Base-by-base conservation (phyloP, 768 basidiomycete genomes). In the Lactarius akahatsu region DNA sequence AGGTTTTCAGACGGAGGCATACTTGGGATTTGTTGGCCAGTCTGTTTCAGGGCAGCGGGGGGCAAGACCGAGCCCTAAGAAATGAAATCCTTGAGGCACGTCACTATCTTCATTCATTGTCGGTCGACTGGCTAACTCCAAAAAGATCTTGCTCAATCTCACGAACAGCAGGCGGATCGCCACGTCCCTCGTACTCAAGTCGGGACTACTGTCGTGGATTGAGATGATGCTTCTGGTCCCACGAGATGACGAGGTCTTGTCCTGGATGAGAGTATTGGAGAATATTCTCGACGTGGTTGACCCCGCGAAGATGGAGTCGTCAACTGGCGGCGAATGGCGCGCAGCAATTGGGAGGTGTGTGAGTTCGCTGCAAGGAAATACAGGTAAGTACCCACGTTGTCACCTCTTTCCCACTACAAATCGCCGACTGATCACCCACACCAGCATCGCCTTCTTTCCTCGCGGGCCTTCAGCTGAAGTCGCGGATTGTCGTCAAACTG, bases 11-110 rank as follows among this genome's bases (percentile, higher is more conserved):
- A 71, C 81, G 92, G 55, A 78, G 95, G 32, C 91, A 94, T 72
- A 93, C 92, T 0, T 96, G 93, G 91, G 92, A 94, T 68, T 78
- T 96, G 34, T 76, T 96, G 2, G 89, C 93, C 1, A 92, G 90
- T 65, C 74, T 95, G 59, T 94, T 88, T 76, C 89, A 92, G 69
- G 86, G 86, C 65, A 86, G 86, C 66, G 85, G 85, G 0, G 74
- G 78, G 54, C 76, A 77, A 3, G 91, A 94, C 63, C 66, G 72
- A 0, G 60, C 78, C 1, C 72, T 91, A 67, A 80, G 89, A 18
- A 77, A 78, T 54, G 81, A 83, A 2, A 85, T 93, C 41, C 75
- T 94, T 5, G 91, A 91, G 81, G 91, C 89, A 67, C 36, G 81
- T 77, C 26, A 11, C 50, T 18, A 13, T 36, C 55, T n/a, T 16